Conservation (phyloP, 345 rosid species). For the Acer negundo region DNA sequence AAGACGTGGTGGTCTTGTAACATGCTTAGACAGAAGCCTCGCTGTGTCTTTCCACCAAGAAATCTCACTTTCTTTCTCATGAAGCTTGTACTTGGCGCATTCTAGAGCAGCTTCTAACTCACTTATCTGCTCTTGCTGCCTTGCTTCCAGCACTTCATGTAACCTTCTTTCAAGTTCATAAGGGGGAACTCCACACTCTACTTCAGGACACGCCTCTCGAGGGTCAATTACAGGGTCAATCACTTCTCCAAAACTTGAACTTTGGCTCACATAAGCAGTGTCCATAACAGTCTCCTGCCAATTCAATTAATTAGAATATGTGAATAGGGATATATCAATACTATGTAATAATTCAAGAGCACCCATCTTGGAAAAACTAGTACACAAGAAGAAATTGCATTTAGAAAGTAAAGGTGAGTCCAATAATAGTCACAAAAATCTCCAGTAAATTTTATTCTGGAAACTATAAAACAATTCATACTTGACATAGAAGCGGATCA, state of each 20-base stretch:
- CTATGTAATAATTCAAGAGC: not conserved
- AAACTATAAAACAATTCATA: not conserved
- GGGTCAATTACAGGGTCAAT: constrained; percentile 30
- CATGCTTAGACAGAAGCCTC: constrained; percentile 41
- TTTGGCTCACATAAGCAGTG: constrained; percentile 21
- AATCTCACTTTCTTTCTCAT: constrained; percentile 61
- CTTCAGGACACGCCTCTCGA: constrained; percentile 16
- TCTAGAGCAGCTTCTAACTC: constrained; percentile 64
- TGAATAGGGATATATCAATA: not conserved
- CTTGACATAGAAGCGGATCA: not conserved
- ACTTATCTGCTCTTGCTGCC: constrained; percentile 66
- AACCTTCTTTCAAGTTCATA: constrained; percentile 67
- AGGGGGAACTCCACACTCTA: constrained; percentile 55
- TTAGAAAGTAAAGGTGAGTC: not conserved
- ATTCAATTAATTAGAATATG: not conserved
- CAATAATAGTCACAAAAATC: not conserved
- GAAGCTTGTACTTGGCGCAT: constrained; percentile 43
- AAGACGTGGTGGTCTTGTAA: constrained; percentile 32
- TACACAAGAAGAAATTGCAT: not conserved
- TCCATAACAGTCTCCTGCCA: constrained; percentile 29
- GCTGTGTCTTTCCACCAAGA: constrained; percentile 87
- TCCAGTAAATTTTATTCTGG: not conserved
- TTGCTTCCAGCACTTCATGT: constrained; percentile 60
- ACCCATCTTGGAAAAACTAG: not conserved
- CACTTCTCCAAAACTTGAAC: constrained; percentile 40